Conservation (phyloP, 371 early-diverging fungal species). For the Encephalitozoon intestinalis region DNA sequence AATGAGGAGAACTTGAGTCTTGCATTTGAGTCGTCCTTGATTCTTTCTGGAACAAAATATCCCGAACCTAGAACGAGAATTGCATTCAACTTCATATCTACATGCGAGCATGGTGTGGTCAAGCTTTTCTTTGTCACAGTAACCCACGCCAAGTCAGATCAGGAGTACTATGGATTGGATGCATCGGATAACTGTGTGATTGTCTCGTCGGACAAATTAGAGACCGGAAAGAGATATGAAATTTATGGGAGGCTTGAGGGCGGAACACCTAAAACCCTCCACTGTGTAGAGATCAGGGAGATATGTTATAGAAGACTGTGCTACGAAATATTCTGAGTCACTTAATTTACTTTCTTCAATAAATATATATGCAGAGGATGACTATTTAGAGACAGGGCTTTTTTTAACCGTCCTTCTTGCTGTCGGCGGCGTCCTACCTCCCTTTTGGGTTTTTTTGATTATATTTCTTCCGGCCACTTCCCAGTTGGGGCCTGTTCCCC, state of each 20-base stretch:
- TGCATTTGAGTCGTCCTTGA: not conserved
- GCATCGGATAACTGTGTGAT: not conserved
- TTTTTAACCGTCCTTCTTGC: not conserved
- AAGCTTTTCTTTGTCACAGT: constrained; percentile 4
- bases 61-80: not conserved
- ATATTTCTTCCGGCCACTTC: not conserved
- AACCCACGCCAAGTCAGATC: not conserved
- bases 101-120: not conserved
- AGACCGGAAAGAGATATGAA: not conserved
- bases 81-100: not conserved
- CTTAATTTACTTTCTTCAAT: not conserved
- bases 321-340: not conserved
- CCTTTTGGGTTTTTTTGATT: not conserved
- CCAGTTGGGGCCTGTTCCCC: not conserved
- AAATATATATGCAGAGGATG: not conserved
- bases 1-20: not conserved
- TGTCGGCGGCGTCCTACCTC: not conserved
- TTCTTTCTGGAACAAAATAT: constrained; percentile 6
- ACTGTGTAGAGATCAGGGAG: not conserved
- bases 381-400: not conserved
- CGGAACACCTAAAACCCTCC: not conserved
- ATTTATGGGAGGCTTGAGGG: not conserved
- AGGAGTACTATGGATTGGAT: not conserved
- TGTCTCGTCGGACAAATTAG: not conserved
- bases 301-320: constrained; percentile 2